Conservation (phyloP, 2,329 filamentous ascomycete species). For the Celoporthe dispersa region DNA sequence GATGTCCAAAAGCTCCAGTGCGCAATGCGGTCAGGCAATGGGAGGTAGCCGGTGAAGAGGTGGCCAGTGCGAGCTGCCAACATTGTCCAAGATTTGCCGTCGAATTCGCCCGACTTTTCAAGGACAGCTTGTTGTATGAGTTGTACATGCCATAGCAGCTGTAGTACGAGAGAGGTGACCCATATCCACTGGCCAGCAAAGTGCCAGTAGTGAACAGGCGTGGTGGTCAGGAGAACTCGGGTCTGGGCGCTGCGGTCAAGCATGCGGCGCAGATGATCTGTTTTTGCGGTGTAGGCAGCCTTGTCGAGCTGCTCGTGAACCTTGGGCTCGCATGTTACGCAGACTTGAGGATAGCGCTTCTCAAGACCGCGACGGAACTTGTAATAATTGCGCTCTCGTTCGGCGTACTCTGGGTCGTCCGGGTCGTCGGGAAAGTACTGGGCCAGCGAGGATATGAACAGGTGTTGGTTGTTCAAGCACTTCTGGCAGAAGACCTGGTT, state of each 20-base stretch:
- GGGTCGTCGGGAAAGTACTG: conserved; percentile 75
- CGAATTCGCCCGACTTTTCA: conserved; percentile 14
- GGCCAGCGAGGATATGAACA: conserved; percentile 75
- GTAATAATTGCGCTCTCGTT: conserved; percentile 71
- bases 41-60: conserved; percentile 45
- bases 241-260: conserved; percentile 66
- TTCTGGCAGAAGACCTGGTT: conserved; percentile 68
- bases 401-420: conserved; percentile 68
- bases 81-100: conserved; percentile 32
- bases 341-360: conserved; percentile 86
- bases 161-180: conserved; percentile 51
- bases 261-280: conserved; percentile 77
- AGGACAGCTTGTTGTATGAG: conserved; percentile 38
- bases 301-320: conserved; percentile 72
- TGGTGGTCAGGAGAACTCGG: conserved; percentile 45
- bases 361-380: conserved; percentile 75
- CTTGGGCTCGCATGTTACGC: conserved; percentile 75
- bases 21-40: conserved; percentile 46
- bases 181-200: conserved; percentile 51
- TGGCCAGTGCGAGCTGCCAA: conserved; percentile 13
- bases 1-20: conserved; percentile 54
- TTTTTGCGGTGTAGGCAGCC: conserved; percentile 80
- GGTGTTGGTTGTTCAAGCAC: conserved; percentile 87
- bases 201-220: conserved; percentile 49
- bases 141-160: conserved; percentile 56